These are phyloP conservation scores for Petunia hybrid DNA, from an alignment of 305 asterid genomes.

Conservation along the genomic window DNA sequence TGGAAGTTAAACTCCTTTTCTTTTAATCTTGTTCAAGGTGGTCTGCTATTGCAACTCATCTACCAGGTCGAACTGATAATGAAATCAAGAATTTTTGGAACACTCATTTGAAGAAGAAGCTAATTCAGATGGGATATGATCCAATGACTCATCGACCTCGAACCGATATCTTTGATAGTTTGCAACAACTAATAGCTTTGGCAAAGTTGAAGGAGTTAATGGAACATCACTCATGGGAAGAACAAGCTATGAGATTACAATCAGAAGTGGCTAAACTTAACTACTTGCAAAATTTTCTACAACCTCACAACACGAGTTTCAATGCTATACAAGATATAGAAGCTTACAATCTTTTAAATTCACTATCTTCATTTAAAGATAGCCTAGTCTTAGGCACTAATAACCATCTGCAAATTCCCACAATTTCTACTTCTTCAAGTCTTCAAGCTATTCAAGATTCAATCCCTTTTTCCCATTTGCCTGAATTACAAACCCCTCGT, in stretches of 20 bases:
- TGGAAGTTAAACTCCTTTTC: neutral
- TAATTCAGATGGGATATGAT: constrained; percentile 30
- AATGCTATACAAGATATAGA: constrained; percentile 20
- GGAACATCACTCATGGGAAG: constrained; percentile 26
- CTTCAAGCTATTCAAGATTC: constrained; percentile 30
- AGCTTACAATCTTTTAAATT: constrained; percentile 24
- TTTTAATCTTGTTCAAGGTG: constrained; percentile 15
- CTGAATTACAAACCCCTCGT: constrained; percentile 32
- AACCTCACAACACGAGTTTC: neutral
- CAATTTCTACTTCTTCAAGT: neutral
- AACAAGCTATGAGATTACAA: constrained; percentile 15
- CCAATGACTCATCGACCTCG: constrained; percentile 36
- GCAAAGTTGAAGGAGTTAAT: constrained; percentile 31
- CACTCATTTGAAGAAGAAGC: constrained; percentile 31
- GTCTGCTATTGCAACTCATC: constrained; percentile 35
- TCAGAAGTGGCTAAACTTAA: constrained; percentile 10
- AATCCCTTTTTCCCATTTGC: constrained; percentile 30
- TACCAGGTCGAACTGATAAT: neutral
- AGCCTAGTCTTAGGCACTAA: neutral
- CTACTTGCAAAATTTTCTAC: constrained; percentile 25
- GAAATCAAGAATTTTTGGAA: constrained; percentile 31
- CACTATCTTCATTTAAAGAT: constrained; percentile 2
- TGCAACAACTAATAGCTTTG: constrained; percentile 33
- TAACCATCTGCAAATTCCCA: constrained; percentile 20
- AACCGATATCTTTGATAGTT: constrained; percentile 15